Base-by-base conservation (phyloP, 2,329 filamentous ascomycete species). In the Aspergillus brasiliensis region DNA sequence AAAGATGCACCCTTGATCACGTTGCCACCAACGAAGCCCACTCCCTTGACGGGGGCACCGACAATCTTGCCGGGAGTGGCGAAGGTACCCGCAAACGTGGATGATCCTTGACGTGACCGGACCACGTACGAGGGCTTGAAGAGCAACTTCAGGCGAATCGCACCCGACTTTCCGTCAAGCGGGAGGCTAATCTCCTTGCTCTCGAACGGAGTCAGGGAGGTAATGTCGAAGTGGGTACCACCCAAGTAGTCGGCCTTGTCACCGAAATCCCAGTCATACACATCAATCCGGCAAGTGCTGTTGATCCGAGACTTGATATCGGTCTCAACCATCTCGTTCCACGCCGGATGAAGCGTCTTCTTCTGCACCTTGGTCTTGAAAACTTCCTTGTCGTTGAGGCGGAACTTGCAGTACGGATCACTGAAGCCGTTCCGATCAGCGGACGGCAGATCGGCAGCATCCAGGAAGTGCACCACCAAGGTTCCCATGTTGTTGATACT, bases 401-500 rank as follows among this genome's bases (percentile, higher is more conserved):
- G 87, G 75, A 99, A 99, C 72, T 94, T 94, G 84, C 91, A 96
- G 81, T 94, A 99, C 4, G 95, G 95, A 72, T 99, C 95, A 69
- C 92, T 97, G 84, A 90, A 98, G 67, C 95, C 95, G 73, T 99
- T 99, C 34, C 92, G 88, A 72, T 99, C 95, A 27, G 94, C 94
- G 1, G 95, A 88, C 7, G 95, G 95, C n/a, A 99, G 85, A 61
- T 97, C 89, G 8, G 86, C 81, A 17, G 89, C 95, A 75, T 97
- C 92, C 38, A 98, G 81, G 17, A 99, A 85, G 70, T 98, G 92
- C n/a, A 99, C 91, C 19, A 93, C 91, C 21, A 99, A 87, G 60
- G 88, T 93, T 61, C 95, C 95, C 87, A 97, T 96, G 78, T 99
- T 99, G 85, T 97, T 98, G 83, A 99, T 97, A 71, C 92, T 97